Conservation (phyloP, 2,329 filamentous ascomycete genomes). For the Cadophora gregata region DNA sequence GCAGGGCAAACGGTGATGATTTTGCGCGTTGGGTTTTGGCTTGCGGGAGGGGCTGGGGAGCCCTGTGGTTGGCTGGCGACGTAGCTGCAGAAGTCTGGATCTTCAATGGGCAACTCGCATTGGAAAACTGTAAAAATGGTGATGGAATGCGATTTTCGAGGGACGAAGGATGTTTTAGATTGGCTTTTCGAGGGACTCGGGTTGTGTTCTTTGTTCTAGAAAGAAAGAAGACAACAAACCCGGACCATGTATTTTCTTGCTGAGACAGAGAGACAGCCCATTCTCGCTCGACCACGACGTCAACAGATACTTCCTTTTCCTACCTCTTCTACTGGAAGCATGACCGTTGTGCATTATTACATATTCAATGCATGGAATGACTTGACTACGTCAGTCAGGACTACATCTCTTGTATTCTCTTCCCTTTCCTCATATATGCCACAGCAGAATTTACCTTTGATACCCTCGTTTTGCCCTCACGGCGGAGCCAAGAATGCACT, state of each 20-base stretch:
- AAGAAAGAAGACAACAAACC: background rate
- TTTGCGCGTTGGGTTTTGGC: background rate
- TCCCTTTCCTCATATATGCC: conserved; percentile 13
- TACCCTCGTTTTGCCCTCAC: conserved; percentile 9
- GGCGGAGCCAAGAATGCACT: conserved; percentile 23
- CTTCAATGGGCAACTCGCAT: background rate
- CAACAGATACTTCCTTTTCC: conserved; percentile 1
- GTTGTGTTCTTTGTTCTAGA: background rate
- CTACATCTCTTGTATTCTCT: background rate
- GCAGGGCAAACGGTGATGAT: background rate
- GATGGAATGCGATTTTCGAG: conserved; percentile 5
- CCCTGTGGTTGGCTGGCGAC: conserved; percentile 11
- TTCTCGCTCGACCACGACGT: background rate
- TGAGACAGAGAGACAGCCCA: background rate
- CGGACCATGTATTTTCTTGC: background rate
- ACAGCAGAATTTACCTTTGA: background rate
- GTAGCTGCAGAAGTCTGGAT: conserved; percentile 7
- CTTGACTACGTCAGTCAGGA: background rate
- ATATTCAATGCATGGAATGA: background rate
- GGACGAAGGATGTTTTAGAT: background rate
- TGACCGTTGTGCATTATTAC: background rate
- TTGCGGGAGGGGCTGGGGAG: conserved; percentile 11
- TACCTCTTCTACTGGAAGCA: background rate
- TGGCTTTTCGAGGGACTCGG: background rate
- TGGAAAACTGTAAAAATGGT: background rate